Evolutionary conservation across 108 stramenopile species (phyloP).

Genomic region (Pseudonitzschia pungens): DNA sequence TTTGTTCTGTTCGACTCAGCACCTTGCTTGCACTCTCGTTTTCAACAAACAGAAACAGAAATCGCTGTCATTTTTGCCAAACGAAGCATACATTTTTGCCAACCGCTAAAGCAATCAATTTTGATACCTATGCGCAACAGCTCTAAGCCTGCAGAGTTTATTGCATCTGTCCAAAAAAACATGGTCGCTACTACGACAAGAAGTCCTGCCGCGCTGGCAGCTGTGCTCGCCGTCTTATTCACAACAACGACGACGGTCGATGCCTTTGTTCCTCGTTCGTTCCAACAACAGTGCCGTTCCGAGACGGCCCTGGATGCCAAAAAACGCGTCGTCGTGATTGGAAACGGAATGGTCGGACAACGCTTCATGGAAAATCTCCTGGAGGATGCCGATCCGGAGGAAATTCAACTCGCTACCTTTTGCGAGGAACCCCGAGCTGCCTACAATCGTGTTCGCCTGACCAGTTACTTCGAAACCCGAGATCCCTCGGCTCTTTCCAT

Average conservation of each 20-base stretch:
- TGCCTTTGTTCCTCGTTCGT: neutral
- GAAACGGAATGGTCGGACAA: slow-evolving; percentile 94
- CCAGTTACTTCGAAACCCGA: slow-evolving; percentile 89
- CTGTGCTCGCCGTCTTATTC: neutral
- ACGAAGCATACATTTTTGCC: too few relatives aligned
- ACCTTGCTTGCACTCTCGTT: too few relatives aligned
- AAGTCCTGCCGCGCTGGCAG: neutral
- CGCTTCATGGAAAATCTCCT: slow-evolving; percentile 90
- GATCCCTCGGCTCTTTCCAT: slow-evolving; percentile 81
- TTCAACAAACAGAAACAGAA: neutral
- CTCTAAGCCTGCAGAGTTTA: neutral
- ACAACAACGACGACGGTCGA: neutral
- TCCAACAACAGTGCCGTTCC: neutral
- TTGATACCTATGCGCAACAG: too few relatives aligned
- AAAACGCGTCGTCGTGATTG: slow-evolving; percentile 86
- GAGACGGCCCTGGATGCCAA: slow-evolving; percentile 29
- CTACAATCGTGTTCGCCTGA: slow-evolving; percentile 93
- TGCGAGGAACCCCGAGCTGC: slow-evolving; percentile 93
- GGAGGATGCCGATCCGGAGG: slow-evolving; percentile 57
- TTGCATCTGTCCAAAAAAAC: neutral
- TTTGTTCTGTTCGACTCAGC: too few relatives aligned
- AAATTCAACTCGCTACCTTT: slow-evolving; percentile 76
- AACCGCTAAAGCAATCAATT: too few relatives aligned
- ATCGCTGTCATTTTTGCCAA: neutral
- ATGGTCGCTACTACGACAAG: neutral